Evolutionary conservation across 2,329 filamentous ascomycete genomes (phyloP).

Genomic region (Pseudopyricularia cyperi): DNA sequence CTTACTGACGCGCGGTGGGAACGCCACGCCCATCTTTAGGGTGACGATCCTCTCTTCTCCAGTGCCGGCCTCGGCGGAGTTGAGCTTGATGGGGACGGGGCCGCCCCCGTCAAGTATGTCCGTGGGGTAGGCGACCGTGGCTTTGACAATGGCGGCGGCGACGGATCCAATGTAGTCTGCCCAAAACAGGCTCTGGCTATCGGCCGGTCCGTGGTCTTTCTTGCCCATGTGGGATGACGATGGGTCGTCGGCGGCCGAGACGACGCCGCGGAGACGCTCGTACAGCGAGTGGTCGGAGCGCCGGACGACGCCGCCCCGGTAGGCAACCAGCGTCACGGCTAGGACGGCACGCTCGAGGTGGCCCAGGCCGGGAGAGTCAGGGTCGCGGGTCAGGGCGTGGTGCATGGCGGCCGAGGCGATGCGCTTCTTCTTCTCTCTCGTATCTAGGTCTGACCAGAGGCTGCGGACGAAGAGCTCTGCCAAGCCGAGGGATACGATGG

Average conservation of each 20-base stretch:
- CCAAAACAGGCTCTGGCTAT: constrained; percentile 29
- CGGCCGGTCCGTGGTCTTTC: constrained; percentile 21
- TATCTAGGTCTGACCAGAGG: constrained; percentile 30
- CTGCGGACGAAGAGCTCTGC: constrained; percentile 31
- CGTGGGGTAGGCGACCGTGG: constrained; percentile 28
- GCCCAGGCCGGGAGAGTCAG: constrained; percentile 59
- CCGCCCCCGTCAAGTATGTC: background rate
- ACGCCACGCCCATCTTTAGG: background rate
- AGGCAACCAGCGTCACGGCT: constrained; percentile 56
- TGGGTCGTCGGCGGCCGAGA: constrained; percentile 12
- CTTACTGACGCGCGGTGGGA: background rate
- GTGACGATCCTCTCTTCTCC: background rate
- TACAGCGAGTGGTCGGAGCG: constrained; percentile 32
- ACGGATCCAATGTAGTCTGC: constrained; percentile 38
- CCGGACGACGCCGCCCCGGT: constrained; percentile 55
- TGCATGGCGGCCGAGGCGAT: constrained; percentile 62
- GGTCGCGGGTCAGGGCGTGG: constrained; percentile 52
- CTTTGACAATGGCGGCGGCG: constrained; percentile 25
- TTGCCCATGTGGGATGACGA: background rate
- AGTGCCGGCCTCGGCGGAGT: background rate
- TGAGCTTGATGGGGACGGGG: background rate
- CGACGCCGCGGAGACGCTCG: constrained; percentile 26
- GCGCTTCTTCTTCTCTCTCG: constrained; percentile 32
- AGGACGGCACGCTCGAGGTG: constrained; percentile 61
- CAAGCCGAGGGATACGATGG: constrained; percentile 28